Conservation (phyloP, 495 filamentous ascomycete species). For the Coniosporium apollinis region DNA sequence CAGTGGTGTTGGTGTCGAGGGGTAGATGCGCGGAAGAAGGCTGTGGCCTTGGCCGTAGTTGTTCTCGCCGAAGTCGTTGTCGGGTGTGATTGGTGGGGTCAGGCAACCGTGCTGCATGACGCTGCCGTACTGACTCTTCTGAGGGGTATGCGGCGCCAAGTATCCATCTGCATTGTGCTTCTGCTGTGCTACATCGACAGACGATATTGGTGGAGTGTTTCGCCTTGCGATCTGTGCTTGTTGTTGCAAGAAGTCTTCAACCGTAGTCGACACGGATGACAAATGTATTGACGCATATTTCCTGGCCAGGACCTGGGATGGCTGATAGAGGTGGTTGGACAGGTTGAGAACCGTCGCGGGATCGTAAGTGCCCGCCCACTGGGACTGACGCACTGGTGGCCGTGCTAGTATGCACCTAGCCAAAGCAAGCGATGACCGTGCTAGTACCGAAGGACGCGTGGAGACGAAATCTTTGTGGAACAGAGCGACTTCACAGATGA, state of each 20-base stretch:
- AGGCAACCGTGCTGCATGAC: slow-evolving; percentile 65
- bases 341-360: slow-evolving; percentile 58
- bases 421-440: slow-evolving; percentile 68
- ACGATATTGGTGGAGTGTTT: slow-evolving; percentile 30
- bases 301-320: slow-evolving; percentile 66
- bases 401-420: slow-evolving; percentile 73
- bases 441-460: slow-evolving; percentile 75
- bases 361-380: slow-evolving; percentile 74
- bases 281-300: slow-evolving; percentile 77
- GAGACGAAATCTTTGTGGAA: slow-evolving; percentile 96
- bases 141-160: slow-evolving; percentile 58
- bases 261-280: slow-evolving; percentile 60
- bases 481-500: slow-evolving; percentile 83
- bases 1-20: slow-evolving; percentile 19
- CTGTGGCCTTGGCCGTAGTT: slow-evolving; percentile 12
- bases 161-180: slow-evolving; percentile 36
- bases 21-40: slow-evolving; percentile 8
- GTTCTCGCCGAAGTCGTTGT: slow-evolving; percentile 25
- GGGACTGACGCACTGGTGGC: slow-evolving; percentile 51
- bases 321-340: slow-evolving; percentile 74
- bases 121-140: slow-evolving; percentile 52
- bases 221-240: slow-evolving; percentile 63
- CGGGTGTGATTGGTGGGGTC: slow-evolving; percentile 93
- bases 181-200: slow-evolving; percentile 15
- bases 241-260: slow-evolving; percentile 73